Base-by-base conservation (phyloP, 2,329 filamentous ascomycete genomes). In the Teratosphaeria destructans region DNA sequence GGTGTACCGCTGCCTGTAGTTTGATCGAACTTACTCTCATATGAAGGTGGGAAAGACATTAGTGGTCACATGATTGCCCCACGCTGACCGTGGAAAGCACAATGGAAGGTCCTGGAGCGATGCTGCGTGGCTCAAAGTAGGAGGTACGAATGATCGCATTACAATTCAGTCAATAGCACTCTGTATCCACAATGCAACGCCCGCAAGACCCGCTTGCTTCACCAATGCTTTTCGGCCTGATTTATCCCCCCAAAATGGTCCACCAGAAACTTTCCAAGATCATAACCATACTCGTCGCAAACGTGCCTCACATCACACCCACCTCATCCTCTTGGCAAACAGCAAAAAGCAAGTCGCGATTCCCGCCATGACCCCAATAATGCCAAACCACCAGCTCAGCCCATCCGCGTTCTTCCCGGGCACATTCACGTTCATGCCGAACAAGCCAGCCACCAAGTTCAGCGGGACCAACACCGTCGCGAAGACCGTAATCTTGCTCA, bases 381-480 rank as follows among this genome's bases (percentile, higher is more conserved):
- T 85, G n/a, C 78, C 78, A 67, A 84, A 85, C 75, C 85, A 87
- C 73, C 84, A 84, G 4, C 66, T 76, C 37, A 82, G 67, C 57
- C 72, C 78, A 0, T 64, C 64, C 5, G 73, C 68, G 23, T 73
- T 73, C 26, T 77, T 72, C 59, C 85, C 91, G 0, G 89, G 89
- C 16, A 94, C 86, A 3, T 73, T 71, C 1, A 95, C 89, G 74
- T 95, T 95, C 90, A 95, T 95, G 58, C 90, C 90, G 70, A 92
- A 93, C 52, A 92, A 77, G 75, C 89, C 88, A 47, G 90, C 95
- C 63, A 97, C 85, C 64, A 99, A 79, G 72, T 97, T 99, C 65
- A 99, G 84, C 3, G 94, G 94, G 60, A 99, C 92, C n/a, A 99
- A 83, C 65, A 99, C 89, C 3, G 93, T 96, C 0, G 91, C 94